Evolutionary conservation across 768 basidiomycete species (phyloP).

Genomic region (Coprinopsis sp.): DNA sequence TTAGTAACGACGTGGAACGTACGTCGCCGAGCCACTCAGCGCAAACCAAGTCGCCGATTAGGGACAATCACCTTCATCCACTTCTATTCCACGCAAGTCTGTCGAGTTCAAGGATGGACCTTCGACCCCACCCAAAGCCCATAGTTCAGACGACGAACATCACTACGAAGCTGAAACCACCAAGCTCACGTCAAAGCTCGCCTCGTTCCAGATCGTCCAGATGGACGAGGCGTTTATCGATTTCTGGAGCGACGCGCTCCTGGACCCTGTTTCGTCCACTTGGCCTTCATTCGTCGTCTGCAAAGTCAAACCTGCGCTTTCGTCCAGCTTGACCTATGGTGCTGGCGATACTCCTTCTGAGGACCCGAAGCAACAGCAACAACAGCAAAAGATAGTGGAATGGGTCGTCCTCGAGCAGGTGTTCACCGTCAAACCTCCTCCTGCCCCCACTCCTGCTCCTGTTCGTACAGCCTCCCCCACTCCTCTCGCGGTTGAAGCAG

Average conservation of each 20-base stretch:
- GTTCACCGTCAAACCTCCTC: constrained; percentile 36
- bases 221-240: constrained; percentile 81
- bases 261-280: constrained; percentile 57
- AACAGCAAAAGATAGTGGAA: constrained; percentile 34
- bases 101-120: constrained; percentile 15
- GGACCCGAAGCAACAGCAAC: too few relatives aligned
- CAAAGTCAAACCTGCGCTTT: constrained; percentile 47
- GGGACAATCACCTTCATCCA: constrained; percentile 8
- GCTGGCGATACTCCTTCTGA: too few relatives aligned
- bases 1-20: constrained; percentile 56
- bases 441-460: constrained; percentile 20
- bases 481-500: too few relatives aligned
- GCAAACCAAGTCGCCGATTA: constrained; percentile 22
- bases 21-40: constrained; percentile 22
- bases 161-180: neutral
- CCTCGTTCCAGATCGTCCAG: constrained; percentile 44
- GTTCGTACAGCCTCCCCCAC: too few relatives aligned
- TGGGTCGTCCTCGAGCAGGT: constrained; percentile 72
- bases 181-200: constrained; percentile 32
- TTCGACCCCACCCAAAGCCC: neutral
- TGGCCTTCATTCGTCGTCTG: constrained; percentile 74
- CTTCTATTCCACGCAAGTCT: constrained; percentile 21
- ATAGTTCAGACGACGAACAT: neutral
- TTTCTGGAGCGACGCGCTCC: constrained; percentile 73
- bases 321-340: constrained; percentile 20